These are phyloP conservation scores for Dioszegia crocea DNA, from an alignment of 768 basidiomycete species.

Conservation along the genomic window DNA sequence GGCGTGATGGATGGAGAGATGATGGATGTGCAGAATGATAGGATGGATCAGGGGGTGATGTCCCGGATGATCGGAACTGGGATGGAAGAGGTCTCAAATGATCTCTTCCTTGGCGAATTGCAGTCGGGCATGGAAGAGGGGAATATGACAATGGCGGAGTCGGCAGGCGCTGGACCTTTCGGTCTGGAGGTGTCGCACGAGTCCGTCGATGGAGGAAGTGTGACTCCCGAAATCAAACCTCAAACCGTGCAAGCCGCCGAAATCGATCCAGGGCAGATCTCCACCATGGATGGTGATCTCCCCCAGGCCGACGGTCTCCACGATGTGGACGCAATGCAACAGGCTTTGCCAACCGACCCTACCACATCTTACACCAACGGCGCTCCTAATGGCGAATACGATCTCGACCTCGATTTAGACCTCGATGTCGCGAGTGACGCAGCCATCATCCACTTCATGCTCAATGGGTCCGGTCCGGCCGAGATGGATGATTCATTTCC, in stretches of 20 bases:
- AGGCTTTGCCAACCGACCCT: too few relatives aligned
- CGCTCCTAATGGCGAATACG: too few relatives aligned
- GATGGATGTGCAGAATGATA: neutral
- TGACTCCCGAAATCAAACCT: neutral
- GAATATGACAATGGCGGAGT: too few relatives aligned
- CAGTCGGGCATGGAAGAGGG: too few relatives aligned
- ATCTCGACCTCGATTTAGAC: neutral
- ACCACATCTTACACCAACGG: too few relatives aligned
- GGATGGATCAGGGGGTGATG: neutral
- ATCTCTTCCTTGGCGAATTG: too few relatives aligned
- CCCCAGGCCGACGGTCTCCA: neutral
- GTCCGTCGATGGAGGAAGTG: neutral
- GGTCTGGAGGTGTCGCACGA: too few relatives aligned
- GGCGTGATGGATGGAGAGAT: neutral
- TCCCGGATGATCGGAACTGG: neutral
- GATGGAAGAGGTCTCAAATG: neutral
- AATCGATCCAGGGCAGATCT: neutral
- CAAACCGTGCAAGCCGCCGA: neutral
- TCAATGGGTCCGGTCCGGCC: neutral
- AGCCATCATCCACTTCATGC: neutral
- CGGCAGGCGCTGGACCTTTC: too few relatives aligned
- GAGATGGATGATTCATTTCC: neutral
- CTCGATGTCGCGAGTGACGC: neutral
- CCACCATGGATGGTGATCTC: neutral
- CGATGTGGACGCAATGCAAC: neutral